Percentiles rank a stretch among this genome's conserved stretches.
phyloP scores from a whole-genome alignment of 768 basidiomycete genomes.

The Kwoniella sp. region DNA sequence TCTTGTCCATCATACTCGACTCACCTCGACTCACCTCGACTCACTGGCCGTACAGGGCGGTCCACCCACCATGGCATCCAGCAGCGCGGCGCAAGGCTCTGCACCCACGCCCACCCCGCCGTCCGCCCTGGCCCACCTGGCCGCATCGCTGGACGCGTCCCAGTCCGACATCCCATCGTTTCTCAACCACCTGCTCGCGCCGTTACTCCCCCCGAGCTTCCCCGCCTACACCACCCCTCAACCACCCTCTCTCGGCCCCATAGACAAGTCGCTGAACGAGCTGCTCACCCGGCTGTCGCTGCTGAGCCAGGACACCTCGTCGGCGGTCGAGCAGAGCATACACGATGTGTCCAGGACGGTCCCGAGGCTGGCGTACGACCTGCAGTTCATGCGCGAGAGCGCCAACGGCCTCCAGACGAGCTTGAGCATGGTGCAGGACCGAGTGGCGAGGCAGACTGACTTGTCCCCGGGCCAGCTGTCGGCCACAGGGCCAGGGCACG shows the following conservation, averaged over 20 bases:
- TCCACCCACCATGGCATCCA: conserved; percentile 2
- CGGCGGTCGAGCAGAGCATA: conserved; percentile 78
- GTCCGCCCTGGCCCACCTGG: conserved; percentile 19
- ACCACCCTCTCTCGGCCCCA: conserved; percentile 55
- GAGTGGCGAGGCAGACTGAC: conserved; percentile 23
- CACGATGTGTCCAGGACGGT: conserved; percentile 88
- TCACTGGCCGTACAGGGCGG: not conserved
- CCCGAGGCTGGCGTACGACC: conserved; percentile 86
- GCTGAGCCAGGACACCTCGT: conserved; percentile 80
- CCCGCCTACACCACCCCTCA: not conserved
- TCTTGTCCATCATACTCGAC: no score
- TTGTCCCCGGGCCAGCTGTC: conserved; percentile 30
- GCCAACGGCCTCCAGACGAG: conserved; percentile 69
- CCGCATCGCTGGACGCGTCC: conserved; percentile 27
- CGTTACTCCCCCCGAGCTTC: conserved; percentile 7
- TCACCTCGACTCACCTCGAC: no score
- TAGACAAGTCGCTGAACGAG: conserved; percentile 70
- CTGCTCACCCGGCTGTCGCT: conserved; percentile 77
- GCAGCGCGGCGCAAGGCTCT: not conserved
- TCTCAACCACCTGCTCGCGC: conserved; percentile 39
- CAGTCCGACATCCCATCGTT: conserved; percentile 30
- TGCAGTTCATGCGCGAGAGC: conserved; percentile 94
- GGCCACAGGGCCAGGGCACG: conserved; percentile 45
- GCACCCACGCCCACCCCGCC: conserved; percentile 4
- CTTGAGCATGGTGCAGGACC: conserved; percentile 62